Conservation (phyloP, 495 filamentous ascomycete species). For the Penicillium chermesinum region DNA sequence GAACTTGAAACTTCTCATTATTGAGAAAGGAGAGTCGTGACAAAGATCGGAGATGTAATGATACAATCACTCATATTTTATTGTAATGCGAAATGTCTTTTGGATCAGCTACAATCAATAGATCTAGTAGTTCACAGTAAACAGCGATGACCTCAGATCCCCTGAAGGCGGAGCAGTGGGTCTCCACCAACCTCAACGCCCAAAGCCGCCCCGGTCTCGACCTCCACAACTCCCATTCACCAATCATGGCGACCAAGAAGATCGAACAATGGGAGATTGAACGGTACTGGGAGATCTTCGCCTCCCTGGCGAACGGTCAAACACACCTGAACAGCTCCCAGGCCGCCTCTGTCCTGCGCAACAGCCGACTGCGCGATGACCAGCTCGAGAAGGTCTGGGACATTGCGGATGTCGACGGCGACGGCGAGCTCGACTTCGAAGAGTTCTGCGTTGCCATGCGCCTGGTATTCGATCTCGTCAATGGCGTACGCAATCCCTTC, state of each 20-base stretch:
- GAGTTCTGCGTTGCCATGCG: conserved; percentile 99
- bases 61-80: too few species aligned
- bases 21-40: too few species aligned
- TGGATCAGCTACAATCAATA: too few species aligned
- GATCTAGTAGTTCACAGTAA: too few species aligned
- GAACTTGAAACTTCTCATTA: too few species aligned
- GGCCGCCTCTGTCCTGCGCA: conserved; percentile 91
- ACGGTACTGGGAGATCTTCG: conserved; percentile 99
- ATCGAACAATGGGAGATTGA: conserved; percentile 96
- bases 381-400: conserved; percentile 98
- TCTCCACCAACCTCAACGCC: conserved; percentile 4
- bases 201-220: conserved; percentile 12
- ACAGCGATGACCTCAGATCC: conserved; percentile 20
- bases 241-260: conserved; percentile 65
- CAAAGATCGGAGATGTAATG: too few species aligned
- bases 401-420: conserved; percentile 91
- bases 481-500: conserved; percentile 62
- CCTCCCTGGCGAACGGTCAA: conserved; percentile 71
- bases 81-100: too few species aligned
- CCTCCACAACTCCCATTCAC: conserved; percentile 6
- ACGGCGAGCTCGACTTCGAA: conserved; percentile 96
- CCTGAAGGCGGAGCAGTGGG: conserved; percentile 13
- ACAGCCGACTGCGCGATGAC: conserved; percentile 86
- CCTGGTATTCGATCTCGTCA: conserved; percentile 92
- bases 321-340: conserved; percentile 82